Base-by-base conservation (phyloP, 2,329 filamentous ascomycete species). In the Ophiocordyceps camponoti-saundersi region DNA sequence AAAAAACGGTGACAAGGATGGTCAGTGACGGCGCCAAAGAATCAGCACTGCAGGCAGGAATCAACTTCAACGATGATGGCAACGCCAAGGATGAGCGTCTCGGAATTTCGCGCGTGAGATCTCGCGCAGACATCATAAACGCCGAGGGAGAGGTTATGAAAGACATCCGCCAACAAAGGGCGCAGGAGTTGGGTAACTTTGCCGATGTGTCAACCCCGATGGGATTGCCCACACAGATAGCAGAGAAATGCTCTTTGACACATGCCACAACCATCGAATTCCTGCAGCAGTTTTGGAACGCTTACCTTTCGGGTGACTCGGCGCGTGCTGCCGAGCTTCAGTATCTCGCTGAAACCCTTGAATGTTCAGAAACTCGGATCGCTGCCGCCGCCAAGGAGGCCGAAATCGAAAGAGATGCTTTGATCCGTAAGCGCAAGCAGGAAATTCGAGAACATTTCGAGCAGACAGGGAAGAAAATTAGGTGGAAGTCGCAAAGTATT, bases 241-340 rank as follows among this genome's bases (percentile, higher is more conserved):
- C 75, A 4, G 70, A 79, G 42, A 75, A 75, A 47, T 79, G 76
- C 53, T 66, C 65, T 40, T 63, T 79, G 47, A 95, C 90, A 0
- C 88, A 96, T 60, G 89, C 89, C 46, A 98, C 92, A 0, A 93
- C 87, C 0, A 82, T 85, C 36, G 92, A 98, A 59, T 98, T 96
- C 57, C 69, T 98, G n/a, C 85, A 90, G 56, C 93, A 96, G 61
- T 98, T 98, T 67, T 98, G 90, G 90, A 75, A 78, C 32, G 80
- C 89, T 0, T 98, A 94, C 58, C 72, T 94, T 23, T 95, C 89
- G 0, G 90, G 89, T 15, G 86, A 95, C 58, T 67, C 85, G 1
- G 81, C 86, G 49, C 80, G 86, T 32, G 85, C 86, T 0, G 72
- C 73, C 41, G 90, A 98, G 63, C 72, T 95, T 15, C 79, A 80